A percentile compares a stretch with the other conserved stretches of the same genome.
These are phyloP conservation scores for Balamuthia mandrillaris DNA, from an alignment of 208 protist species.

Conservation along the genomic window DNA sequence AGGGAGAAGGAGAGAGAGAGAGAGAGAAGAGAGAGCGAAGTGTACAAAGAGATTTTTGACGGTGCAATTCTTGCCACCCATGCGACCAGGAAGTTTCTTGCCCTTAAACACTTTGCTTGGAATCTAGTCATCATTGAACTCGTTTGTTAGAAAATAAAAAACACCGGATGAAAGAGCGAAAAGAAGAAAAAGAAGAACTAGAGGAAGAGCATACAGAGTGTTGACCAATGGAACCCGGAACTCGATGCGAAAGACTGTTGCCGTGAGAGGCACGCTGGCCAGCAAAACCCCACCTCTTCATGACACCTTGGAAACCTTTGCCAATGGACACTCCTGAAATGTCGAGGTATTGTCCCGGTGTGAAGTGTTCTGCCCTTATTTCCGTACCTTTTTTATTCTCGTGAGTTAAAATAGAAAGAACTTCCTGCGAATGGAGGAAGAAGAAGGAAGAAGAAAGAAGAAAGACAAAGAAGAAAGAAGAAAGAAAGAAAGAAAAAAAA, in stretches of 20 bases:
- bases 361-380: slow-evolving; percentile 50
- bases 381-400: too few species aligned
- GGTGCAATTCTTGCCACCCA: slow-evolving; percentile 54
- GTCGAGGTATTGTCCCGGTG: slow-evolving; percentile 62
- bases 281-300: slow-evolving; percentile 65
- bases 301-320: slow-evolving; percentile 60
- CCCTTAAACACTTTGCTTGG: slow-evolving; percentile 59
- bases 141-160: too few species aligned
- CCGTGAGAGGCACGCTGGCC: slow-evolving; percentile 59
- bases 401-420: too few species aligned
- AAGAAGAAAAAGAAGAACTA: neutral
- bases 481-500: too few species aligned
- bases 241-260: slow-evolving; percentile 56
- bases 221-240: slow-evolving; percentile 48
- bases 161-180: neutral
- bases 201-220: neutral
- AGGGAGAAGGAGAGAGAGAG: neutral
- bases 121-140: too few species aligned
- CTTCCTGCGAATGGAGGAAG: too few species aligned
- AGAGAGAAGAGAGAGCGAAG: neutral
- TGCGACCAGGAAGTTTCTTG: slow-evolving; percentile 72
- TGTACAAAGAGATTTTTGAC: slow-evolving; percentile 36
- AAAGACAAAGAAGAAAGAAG: too few species aligned
- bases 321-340: slow-evolving; percentile 34
- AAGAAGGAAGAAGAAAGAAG: too few species aligned